phyloP scores from a whole-genome alignment of 345 rosid genomes.

The Eucalyptus albens region DNA sequence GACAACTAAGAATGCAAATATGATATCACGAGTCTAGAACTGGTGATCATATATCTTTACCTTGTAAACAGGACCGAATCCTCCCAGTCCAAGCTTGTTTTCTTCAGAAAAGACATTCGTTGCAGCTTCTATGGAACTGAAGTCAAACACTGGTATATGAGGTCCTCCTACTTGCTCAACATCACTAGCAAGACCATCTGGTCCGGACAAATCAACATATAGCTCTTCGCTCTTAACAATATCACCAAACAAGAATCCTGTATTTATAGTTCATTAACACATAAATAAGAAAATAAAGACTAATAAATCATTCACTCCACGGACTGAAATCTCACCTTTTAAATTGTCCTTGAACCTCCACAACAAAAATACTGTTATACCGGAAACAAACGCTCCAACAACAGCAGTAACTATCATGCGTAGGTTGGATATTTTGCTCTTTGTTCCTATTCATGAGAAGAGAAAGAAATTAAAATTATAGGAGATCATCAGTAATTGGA shows the following conservation, averaged over 20 bases:
- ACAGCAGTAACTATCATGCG: slow-evolving; percentile 20
- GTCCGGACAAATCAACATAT: slow-evolving; percentile 30
- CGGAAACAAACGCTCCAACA: slow-evolving; percentile 19
- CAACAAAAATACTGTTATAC: slow-evolving; percentile 10
- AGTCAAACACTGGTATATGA: slow-evolving; percentile 35
- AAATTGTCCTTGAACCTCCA: slow-evolving; percentile 32
- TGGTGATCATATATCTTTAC: slow-evolving; percentile 5
- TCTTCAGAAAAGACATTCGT: slow-evolving; percentile 46
- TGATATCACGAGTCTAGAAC: not conserved
- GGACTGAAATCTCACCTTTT: slow-evolving; percentile 20
- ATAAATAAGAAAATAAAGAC: not conserved
- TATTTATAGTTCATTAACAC: not conserved
- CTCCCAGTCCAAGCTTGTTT: slow-evolving; percentile 76
- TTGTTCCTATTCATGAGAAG: slow-evolving; percentile 11
- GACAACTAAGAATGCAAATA: not conserved
- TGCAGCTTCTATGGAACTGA: slow-evolving; percentile 31
- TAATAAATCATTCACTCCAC: not conserved
- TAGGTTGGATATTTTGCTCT: slow-evolving; percentile 8
- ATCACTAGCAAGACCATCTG: slow-evolving; percentile 14
- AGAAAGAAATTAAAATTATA: not conserved
- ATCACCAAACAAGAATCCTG: slow-evolving; percentile 9
- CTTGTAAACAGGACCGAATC: slow-evolving; percentile 83
- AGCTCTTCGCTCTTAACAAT: slow-evolving; percentile 10
- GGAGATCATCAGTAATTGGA: not conserved
- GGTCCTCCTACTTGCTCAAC: slow-evolving; percentile 32